Evolutionary conservation across 2,329 filamentous ascomycete genomes (phyloP), one percentile per base, ranked within the genome.

Genomic region (Verticillium nubilum): DNA sequence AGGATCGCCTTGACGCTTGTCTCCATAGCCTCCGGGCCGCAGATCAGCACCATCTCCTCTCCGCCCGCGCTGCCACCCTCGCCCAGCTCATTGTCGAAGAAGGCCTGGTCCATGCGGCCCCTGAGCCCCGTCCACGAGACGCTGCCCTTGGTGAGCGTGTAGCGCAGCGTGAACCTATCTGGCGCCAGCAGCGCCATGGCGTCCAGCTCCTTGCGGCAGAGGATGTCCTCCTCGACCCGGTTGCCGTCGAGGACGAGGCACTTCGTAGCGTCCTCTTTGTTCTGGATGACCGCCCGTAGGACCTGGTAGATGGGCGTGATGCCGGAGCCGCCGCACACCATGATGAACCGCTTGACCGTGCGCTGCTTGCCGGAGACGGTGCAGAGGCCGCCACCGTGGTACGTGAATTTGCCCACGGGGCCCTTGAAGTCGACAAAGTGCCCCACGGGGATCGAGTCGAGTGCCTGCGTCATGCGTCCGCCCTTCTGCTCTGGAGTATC

Each of bases 291-390:
- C 0, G 90, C 88, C 6, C 90, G 80, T 57, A 96, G 77, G 3
- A 96, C 90, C 68, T 95, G 90, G 72, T 87, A 95, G 63, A 97
- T 90, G 0, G 93, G 93, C n/a, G 93, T 97, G 68, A 97, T 89
- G 1, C 93, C 93, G n/a, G 86, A 91, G 5, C 93, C 93, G 15
- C 84, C 93, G 66, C 91, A 95, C 31, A 97, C 86, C 92, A 97
- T 96, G 69, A 90, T 79, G 72, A 97, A 91, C 13, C 81, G 82
- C 57, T 81, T 83, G 1, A 96, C 83, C 0, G 66, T 73, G 10
- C 87, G 77, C 60, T 78, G 71, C 23, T 77, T 79, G 0, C 83
- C 83, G 31, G 83, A 83, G 50, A 96, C 74, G 0, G 75, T 69
- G 66, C 89, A 91, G 2, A 73, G 63, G 0, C 92, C 92, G 0